Percentiles rank a stretch among this genome's conserved stretches.
phyloP scores from a whole-genome alignment of 2,329 filamentous ascomycete genomes.

The Cladosporium sp. region DNA sequence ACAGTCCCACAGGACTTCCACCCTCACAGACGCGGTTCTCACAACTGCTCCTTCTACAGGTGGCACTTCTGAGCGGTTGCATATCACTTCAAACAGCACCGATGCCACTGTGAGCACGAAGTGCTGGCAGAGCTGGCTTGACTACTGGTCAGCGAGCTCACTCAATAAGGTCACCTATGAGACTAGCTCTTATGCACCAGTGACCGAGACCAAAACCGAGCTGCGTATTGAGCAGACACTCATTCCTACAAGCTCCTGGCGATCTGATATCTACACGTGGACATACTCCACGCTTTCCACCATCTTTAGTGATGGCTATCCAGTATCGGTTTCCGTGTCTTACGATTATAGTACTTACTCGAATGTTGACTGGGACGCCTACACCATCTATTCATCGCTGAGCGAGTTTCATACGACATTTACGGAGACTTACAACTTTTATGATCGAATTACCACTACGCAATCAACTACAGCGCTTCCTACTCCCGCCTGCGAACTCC shows the following conservation, averaged over 20 bases:
- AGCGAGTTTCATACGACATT: neutral
- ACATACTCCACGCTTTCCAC: neutral
- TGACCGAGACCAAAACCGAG: neutral
- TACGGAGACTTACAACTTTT: neutral
- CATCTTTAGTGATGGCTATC: conserved; percentile 2
- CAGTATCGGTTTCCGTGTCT: conserved; percentile 2
- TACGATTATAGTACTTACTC: neutral
- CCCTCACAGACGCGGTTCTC: no score
- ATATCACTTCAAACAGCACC: neutral
- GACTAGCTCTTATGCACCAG: neutral
- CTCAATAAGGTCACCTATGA: neutral
- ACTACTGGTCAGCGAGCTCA: conserved; percentile 3
- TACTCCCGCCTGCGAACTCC: neutral
- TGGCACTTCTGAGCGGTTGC: neutral
- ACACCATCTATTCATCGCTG: neutral
- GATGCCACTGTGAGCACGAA: neutral
- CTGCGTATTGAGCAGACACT: neutral
- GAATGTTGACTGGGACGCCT: neutral
- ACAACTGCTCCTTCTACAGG: neutral
- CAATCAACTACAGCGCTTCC: neutral
- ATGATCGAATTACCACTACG: neutral
- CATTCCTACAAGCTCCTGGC: neutral
- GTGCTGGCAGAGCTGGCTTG: conserved; percentile 5
- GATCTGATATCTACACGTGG: neutral
- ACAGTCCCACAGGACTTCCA: neutral